Percentiles rank a stretch among this genome's conserved stretches.
phyloP scores from a whole-genome alignment of 768 basidiomycete species.

The Dendrothele bispora region DNA sequence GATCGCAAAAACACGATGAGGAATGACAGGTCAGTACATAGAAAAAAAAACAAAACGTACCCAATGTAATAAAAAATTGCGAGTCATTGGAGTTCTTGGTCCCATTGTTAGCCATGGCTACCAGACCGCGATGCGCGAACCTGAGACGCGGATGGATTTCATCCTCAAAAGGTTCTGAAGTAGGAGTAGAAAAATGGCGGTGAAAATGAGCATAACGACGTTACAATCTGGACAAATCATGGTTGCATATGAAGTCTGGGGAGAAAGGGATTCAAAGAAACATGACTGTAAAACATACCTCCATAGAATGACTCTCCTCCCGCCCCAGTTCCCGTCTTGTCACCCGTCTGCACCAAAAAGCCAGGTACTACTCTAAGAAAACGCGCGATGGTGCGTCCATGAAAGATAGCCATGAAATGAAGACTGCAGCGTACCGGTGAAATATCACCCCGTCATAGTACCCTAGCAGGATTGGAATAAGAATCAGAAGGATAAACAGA shows the following conservation, averaged over 20 bases:
- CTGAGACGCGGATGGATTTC: constrained; percentile 92
- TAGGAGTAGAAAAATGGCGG: neutral
- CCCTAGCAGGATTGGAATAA: constrained; percentile 45
- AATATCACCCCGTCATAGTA: constrained; percentile 97
- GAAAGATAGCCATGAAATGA: neutral
- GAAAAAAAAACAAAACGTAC: constrained; percentile 42
- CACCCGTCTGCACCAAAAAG: constrained; percentile 95
- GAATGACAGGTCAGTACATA: too few species aligned
- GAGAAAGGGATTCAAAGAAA: neutral
- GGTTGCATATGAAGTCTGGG: neutral
- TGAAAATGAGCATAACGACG: too few species aligned
- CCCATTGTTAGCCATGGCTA: constrained; percentile 91
- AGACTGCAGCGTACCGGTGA: constrained; percentile 67
- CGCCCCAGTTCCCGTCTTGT: constrained; percentile 85
- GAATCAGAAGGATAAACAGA: neutral
- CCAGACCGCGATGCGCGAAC: constrained; percentile 85
- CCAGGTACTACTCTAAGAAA: constrained; percentile 72
- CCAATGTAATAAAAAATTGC: constrained; percentile 93
- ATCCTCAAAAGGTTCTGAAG: constrained; percentile 85
- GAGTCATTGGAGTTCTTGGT: constrained; percentile 88
- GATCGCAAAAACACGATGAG: neutral
- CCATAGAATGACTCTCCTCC: constrained; percentile 97
- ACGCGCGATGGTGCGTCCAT: neutral
- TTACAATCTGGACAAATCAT: too few species aligned
- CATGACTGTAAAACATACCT: constrained; percentile 49